Base-by-base conservation (phyloP, 495 filamentous ascomycete species). In the Usnea hakonensis region DNA sequence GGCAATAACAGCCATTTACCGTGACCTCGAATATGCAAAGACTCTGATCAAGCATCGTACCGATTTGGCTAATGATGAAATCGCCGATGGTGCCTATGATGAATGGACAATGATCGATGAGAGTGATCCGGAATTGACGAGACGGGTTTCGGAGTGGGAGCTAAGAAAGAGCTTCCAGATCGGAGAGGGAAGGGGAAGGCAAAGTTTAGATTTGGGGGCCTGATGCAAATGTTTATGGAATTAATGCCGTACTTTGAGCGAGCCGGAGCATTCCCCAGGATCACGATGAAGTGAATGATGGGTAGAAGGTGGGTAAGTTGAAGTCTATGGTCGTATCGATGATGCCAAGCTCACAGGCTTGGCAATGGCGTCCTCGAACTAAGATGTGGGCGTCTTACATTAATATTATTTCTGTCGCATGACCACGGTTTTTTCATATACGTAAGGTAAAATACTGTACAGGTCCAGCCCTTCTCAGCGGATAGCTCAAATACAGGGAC, bases 11-110 rank as follows among this genome's bases (percentile, higher is more conserved):
- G 86, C 86, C 58, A 90, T 98, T 58, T 98, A 97, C 72, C 87
- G 94, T 13, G 94, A 97, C 71, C 80, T 98, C 44, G 94, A 97
- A 70, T 97, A 97, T 63, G 95, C 94, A n/a, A 89, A 85, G 71
- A 87, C 87, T 23, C 77, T 97, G 57, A 88, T 95, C 74, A 89
- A 87, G 71, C 79, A 81, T 66, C 81, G 78, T 46, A 77, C 78
- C 60, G 68, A 68, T 38, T 67, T 67, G 8, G 72, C 72, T 16
- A 72, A 76, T 30, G 76, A 78, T 28, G 75, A 70, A 3, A 71
- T 77, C 40, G 75, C 74, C 36, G 76, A 79, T 52, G 71, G 77
- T 28, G 75, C 81, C 53, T 79, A 83, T 55, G 83, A 84, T 62
- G 84, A 87, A 70, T 91, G 88, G 88, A 90, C 88, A 4, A 87